Evolutionary conservation across 148 eudicot genomes (phyloP).

Genomic region (Polygonum aviculare): DNA sequence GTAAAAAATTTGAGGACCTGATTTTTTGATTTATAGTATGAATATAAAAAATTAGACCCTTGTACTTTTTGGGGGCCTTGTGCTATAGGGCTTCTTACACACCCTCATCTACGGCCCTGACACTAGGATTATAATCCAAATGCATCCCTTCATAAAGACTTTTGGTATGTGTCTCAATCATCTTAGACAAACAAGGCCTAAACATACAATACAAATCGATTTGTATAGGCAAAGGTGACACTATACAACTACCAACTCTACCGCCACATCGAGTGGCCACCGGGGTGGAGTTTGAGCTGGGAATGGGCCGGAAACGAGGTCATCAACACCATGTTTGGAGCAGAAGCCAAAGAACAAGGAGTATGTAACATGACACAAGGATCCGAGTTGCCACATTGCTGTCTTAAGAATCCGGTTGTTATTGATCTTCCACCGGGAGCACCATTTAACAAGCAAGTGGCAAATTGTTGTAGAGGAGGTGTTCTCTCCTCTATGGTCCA

Average conservation of each 20-base stretch:
- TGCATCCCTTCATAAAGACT: background rate
- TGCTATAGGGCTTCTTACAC: too few relatives aligned
- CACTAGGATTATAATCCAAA: too few relatives aligned
- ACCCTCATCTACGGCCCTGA: too few relatives aligned
- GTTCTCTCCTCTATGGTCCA: conserved; percentile 52
- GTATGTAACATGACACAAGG: conserved; percentile 44
- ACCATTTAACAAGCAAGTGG: conserved; percentile 35
- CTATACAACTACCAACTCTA: conserved; percentile 61
- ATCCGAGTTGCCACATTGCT: conserved; percentile 50
- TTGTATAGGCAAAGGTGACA: conserved; percentile 37
- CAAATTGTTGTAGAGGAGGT: conserved; percentile 73
- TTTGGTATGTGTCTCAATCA: background rate
- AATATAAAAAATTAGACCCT: too few relatives aligned
- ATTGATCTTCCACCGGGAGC: conserved; percentile 61
- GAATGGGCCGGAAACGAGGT: conserved; percentile 52
- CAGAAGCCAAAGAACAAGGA: conserved; percentile 76
- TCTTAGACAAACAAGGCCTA: background rate
- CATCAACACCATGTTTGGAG: conserved; percentile 58
- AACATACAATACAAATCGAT: background rate
- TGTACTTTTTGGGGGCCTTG: too few relatives aligned
- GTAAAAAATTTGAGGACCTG: too few relatives aligned
- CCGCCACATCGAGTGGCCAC: conserved; percentile 59
- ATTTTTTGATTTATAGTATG: too few relatives aligned
- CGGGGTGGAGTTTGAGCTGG: conserved; percentile 82
- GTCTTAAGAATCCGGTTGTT: conserved; percentile 50